Conservation (phyloP, 2,329 filamentous ascomycete genomes). For the Clonostachys sp. region DNA sequence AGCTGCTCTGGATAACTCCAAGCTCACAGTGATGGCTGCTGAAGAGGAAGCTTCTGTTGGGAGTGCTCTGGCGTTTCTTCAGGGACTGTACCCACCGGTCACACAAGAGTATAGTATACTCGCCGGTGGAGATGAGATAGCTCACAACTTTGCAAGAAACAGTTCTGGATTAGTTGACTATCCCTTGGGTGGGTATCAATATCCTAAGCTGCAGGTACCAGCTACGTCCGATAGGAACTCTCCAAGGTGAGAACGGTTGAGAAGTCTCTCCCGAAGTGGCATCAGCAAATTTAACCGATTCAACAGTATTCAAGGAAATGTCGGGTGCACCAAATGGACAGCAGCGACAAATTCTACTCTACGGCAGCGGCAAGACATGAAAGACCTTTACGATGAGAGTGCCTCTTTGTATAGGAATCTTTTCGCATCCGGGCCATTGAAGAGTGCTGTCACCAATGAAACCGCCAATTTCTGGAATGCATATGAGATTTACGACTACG, state of each 20-base stretch:
- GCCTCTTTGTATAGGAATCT: conserved; percentile 36
- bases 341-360: conserved; percentile 18
- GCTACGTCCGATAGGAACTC: conserved; percentile 36
- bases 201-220: conserved; percentile 62
- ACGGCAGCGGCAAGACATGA: conserved; percentile 13
- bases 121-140: conserved; percentile 27
- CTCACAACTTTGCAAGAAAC: conserved; percentile 26
- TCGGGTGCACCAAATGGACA: conserved; percentile 30
- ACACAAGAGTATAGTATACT: conserved; percentile 22
- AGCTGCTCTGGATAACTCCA: conserved; percentile 41
- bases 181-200: conserved; percentile 76
- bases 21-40: conserved; percentile 36
- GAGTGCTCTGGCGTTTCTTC: conserved; percentile 73
- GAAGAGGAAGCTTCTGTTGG: conserved; percentile 49
- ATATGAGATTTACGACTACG: conserved; percentile 49
- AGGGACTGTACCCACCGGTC: conserved; percentile 77
- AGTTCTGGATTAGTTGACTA: conserved; percentile 47
- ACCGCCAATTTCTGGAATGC: conserved; percentile 42
- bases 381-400: conserved; percentile 16
- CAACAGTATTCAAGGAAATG: conserved; percentile 29
- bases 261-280: conserved; percentile 1
- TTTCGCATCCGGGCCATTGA: conserved; percentile 27
- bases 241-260: conserved; percentile 31
- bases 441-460: conserved; percentile 21
- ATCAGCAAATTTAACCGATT: not conserved